These are phyloP conservation scores for Debaryomyces castellii DNA, from an alignment of 805 yeast genomes.

Conservation along the genomic window DNA sequence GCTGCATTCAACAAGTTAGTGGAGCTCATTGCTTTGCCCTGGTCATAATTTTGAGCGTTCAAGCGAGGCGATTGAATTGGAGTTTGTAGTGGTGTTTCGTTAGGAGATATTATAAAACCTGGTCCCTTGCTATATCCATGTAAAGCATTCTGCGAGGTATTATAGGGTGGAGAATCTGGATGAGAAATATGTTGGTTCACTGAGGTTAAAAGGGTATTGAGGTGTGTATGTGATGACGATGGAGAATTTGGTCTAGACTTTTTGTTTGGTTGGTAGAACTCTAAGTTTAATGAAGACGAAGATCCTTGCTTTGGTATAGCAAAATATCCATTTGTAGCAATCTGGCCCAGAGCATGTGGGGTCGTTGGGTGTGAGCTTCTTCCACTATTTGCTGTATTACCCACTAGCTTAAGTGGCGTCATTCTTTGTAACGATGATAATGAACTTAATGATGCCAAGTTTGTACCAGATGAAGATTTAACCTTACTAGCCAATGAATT, in stretches of 20 bases:
- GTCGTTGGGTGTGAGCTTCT: background rate
- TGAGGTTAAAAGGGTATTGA: slow-evolving; percentile 15
- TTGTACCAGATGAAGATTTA: slow-evolving; percentile 11
- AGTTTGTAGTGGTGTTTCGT: slow-evolving; percentile 50
- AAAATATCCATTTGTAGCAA: slow-evolving; percentile 29
- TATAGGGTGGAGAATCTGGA: slow-evolving; percentile 14
- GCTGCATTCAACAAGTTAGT: slow-evolving; percentile 22
- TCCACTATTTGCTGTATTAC: background rate
- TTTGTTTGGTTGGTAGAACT: slow-evolving; percentile 45
- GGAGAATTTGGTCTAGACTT: slow-evolving; percentile 55
- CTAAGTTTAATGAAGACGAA: slow-evolving; percentile 41
- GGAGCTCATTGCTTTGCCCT: slow-evolving; percentile 12
- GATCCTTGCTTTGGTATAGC: slow-evolving; percentile 6
- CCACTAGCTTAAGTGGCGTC: slow-evolving; percentile 49
- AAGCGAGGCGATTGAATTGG: slow-evolving; percentile 51
- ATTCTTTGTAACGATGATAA: slow-evolving; percentile 57
- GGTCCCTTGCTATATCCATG: slow-evolving; percentile 17
- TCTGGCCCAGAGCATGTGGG: slow-evolving; percentile 8
- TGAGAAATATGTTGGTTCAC: slow-evolving; percentile 1
- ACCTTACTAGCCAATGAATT: slow-evolving; percentile 15
- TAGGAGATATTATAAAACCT: slow-evolving; percentile 34
- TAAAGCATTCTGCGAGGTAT: slow-evolving; percentile 28
- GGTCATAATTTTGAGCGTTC: slow-evolving; percentile 20
- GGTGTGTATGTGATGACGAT: slow-evolving; percentile 22
- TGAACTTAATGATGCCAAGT: slow-evolving; percentile 22